These are phyloP conservation scores for Fusarium denticulatum DNA, from an alignment of 2,329 filamentous ascomycete species.

Conservation along the genomic window DNA sequence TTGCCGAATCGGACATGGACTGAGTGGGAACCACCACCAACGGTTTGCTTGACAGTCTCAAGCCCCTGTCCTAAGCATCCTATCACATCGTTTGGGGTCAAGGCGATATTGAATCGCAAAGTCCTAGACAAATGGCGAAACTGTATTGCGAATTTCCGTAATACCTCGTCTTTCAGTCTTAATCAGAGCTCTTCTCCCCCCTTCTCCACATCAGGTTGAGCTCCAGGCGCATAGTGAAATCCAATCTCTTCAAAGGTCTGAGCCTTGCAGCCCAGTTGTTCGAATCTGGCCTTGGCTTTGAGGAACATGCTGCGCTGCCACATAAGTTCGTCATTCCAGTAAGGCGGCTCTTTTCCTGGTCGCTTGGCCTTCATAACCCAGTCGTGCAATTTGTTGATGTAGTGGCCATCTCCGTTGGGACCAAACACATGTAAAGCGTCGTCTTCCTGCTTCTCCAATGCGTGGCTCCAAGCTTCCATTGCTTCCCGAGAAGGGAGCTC, in stretches of 20 bases:
- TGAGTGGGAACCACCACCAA: conserved; percentile 19
- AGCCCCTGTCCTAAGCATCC: conserved; percentile 5
- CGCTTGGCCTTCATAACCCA: conserved; percentile 65
- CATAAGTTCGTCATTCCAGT: conserved; percentile 75
- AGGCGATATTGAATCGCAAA: conserved; percentile 13
- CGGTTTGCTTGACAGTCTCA: neutral
- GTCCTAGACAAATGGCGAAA: conserved; percentile 23
- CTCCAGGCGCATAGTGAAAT: conserved; percentile 61
- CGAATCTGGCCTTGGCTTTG: conserved; percentile 77
- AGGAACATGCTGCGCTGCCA: conserved; percentile 77
- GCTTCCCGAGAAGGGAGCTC: conserved; percentile 67
- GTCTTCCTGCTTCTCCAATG: conserved; percentile 65
- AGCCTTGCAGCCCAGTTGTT: conserved; percentile 70
- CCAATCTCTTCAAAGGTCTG: conserved; percentile 77
- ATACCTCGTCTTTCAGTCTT: neutral
- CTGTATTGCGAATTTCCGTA: neutral
- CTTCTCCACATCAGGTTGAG: neutral
- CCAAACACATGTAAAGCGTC: conserved; percentile 46
- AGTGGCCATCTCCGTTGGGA: conserved; percentile 65
- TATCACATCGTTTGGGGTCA: neutral
- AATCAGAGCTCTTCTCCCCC: conserved; percentile 2
- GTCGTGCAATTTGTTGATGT: conserved; percentile 74
- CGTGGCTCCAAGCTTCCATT: conserved; percentile 77
- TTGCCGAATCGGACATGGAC: conserved; percentile 12
- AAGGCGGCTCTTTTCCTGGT: conserved; percentile 72